Evolutionary conservation across 140 eudicot genomes (phyloP), one percentile per base, ranked within the genome.

Genomic region (Anethum foeniculum): DNA sequence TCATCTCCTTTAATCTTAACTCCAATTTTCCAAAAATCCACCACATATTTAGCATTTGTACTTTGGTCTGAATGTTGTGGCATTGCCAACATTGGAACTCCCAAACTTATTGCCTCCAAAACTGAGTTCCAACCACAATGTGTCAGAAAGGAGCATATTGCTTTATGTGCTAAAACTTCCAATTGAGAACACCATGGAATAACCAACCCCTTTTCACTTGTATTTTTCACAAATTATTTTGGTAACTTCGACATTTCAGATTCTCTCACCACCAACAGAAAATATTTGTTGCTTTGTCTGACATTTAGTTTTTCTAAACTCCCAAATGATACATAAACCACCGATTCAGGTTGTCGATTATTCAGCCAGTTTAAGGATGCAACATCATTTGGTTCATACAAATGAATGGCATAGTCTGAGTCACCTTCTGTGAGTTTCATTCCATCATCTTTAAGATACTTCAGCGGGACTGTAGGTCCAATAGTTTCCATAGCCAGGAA

Each of bases 101-200:
- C 81, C 1, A 78, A 38, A 38, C 41, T 38, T 38, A 38, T 38
- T 38, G 41, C 41, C 41, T 38, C 41, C 4, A 38, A 38, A 25
- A n/a, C 73, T 54, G 79, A 76, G 79, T 76, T 76, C 79, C 79
- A 76, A 25, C 79, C 79, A 48, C 79, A 76, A 8, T 76, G 79
- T 7, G 79, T 76, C 2, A 76, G 21, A 30, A 76, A 76, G 15
- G 67, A 47, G 4, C 79, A 62, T 36, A 48, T 58, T 4, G 79
- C 36, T 41, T 7, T 23, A 14, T 74, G 77, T 15, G 77, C 77
- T 25, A 73, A 27, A 8, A 73, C 56, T 25, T 73, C 56, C 47
- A 73, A 7, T 7, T 74, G 77, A 23, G 18, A 14, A 39, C 77
- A 74, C 77, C 77, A 74, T 0, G 6, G 19, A n/a, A 74, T 52